phyloP scores from a whole-genome alignment of 768 basidiomycete species.

The Russula abietina region DNA sequence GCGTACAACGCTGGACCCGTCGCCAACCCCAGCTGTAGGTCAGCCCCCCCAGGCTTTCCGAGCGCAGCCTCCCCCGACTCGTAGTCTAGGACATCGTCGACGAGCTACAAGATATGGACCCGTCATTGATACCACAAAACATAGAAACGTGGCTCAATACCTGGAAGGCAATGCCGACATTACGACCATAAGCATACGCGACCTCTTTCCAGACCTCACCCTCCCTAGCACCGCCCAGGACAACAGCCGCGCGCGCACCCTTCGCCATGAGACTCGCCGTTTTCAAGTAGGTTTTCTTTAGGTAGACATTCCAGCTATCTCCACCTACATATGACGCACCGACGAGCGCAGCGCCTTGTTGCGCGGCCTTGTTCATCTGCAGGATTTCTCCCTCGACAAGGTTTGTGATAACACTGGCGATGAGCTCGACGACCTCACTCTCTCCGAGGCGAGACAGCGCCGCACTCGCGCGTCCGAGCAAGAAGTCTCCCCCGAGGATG shows the following conservation, averaged over 20 bases:
- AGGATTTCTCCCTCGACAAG: slow-evolving; percentile 96
- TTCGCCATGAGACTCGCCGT: slow-evolving; percentile 90
- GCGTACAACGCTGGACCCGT: slow-evolving; percentile 85
- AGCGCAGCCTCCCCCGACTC: slow-evolving; percentile 65
- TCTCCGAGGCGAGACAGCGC: slow-evolving; percentile 83
- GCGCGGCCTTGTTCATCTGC: slow-evolving; percentile 55
- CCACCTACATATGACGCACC: slow-evolving; percentile 32
- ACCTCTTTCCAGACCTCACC: slow-evolving; percentile 83
- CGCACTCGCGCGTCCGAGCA: slow-evolving; percentile 85
- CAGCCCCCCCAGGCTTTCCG: slow-evolving; percentile 81
- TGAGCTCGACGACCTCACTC: slow-evolving; percentile 86
- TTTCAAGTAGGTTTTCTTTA: slow-evolving; percentile 91
- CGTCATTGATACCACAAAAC: background rate
- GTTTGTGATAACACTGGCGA: slow-evolving; percentile 88
- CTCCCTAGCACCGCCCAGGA: slow-evolving; percentile 75
- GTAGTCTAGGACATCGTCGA: slow-evolving; percentile 94
- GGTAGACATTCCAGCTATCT: slow-evolving; percentile 69
- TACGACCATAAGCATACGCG: slow-evolving; percentile 86
- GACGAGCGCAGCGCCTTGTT: slow-evolving; percentile 34
- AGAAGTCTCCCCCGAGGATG: slow-evolving; percentile 92
- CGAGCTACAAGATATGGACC: slow-evolving; percentile 50
- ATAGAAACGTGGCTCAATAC: slow-evolving; percentile 35
- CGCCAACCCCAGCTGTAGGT: slow-evolving; percentile 58
- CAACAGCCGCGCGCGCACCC: slow-evolving; percentile 72
- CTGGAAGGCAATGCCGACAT: slow-evolving; percentile 94